Evolutionary conservation across 2,329 filamentous ascomycete genomes (phyloP), one percentile per base, ranked within the genome.

Genomic region (Epichloe aotearoae): DNA sequence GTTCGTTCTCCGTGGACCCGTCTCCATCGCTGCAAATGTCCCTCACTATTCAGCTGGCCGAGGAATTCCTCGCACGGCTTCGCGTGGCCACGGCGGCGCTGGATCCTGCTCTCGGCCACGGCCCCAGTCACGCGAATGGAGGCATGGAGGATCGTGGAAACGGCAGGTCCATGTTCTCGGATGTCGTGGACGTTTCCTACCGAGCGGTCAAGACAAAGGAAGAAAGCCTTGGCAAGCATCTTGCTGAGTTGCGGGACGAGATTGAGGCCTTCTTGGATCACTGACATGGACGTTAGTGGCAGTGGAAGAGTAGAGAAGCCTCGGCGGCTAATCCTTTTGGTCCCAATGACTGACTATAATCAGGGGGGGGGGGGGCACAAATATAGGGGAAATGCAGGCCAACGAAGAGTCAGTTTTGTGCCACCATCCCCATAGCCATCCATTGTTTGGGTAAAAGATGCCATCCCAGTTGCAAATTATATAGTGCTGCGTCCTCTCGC

Each of bases 21-120:
- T 64, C 67, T 4, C 66, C 67, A 1, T 63, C 64, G n/a, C 59
- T 71, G 36, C 69, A 70, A 52, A 69, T 71, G 64, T 69, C 64
- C 11, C 59, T 72, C 19, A 69, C 68, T 3, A 61, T 71, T 33
- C 67, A 70, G 53, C 58, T 72, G n/a, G 68, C 65, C 5, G 66
- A 70, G 52, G 66, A 69, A 55, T 69, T 71, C 41, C 59, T 71
- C 14, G 58, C 56, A 33, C 61, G 65, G 33, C 63, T 70, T 23
- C 61, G 66, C 36, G 55, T 57, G 6, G 61, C 62, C n/a, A 65
- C 66, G 1, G 57, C 55, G 33, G 47, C 58, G 46, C 39, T 69
- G 53, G 64, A 63, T 51, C 49, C 59, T 30, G 53, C 53, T 2
- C 34, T 55, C 15, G 50, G 51, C 41, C 55, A 53, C 49, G 57